Base-by-base conservation (phyloP, 2,329 filamentous ascomycete genomes). In the Endocalyx cinctus region DNA sequence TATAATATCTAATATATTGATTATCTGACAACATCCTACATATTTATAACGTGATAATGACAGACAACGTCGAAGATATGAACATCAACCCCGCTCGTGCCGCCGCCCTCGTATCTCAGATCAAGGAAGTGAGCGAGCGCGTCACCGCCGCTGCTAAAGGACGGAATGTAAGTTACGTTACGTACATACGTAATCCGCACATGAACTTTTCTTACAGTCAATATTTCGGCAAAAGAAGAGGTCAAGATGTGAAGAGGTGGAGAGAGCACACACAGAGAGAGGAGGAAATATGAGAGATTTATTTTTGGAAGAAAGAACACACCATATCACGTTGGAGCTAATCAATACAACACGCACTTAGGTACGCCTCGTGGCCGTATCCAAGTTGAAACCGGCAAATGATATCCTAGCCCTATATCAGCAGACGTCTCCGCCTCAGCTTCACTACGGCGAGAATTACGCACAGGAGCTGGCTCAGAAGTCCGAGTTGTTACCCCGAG, bases 391-490 rank as follows among this genome's bases (percentile, higher is more conserved):
- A 65, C 90, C 92, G 11, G 87, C 82, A 38, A 85, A 85, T 51
- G 92, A 98, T 59, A 84, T 98, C 51, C 72, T 94, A 35, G 83
- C 88, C 18, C 76, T 98, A 1, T 83, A 94, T 17, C 64, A 85
- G 64, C 70, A 75, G 49, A 61, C 69, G 0, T 68, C 72, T 1
- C 59, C 66, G 18, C 60, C 65, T 1, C 85, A 89, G 34, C 48
- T 70, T 13, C 87, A 98, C 64, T 97, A 97, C 59, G 92, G 92
- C 50, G 92, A 98, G 65, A 98, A 98, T 69, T 98, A 98, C 66
- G 74, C 84, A 4, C 85, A 90, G 62, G 92, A 98, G 62, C 75
- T 98, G 34, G 72, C 74, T 38, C 84, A 94, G 58, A 98, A 98
- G 62, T 83, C 87, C 2, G 73, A 75, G 22, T 58, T 95, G 14